Evolutionary conservation across 257 asterid species (phyloP).

Genomic region (Orobanche coerulescens): DNA sequence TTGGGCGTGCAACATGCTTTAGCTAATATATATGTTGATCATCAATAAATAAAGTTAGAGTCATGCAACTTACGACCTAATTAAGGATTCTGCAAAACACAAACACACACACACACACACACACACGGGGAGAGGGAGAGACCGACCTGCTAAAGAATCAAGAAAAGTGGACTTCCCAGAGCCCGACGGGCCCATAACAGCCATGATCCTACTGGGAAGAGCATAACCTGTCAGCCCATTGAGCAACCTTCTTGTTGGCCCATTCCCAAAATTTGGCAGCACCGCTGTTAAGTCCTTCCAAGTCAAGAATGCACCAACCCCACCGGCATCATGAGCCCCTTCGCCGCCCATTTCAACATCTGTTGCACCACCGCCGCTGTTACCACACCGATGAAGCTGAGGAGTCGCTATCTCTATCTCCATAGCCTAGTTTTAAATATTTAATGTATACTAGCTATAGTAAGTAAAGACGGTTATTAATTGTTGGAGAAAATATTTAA

Average conservation of each 20-base stretch:
- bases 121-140: slow-evolving; percentile 21
- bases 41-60: too few species aligned
- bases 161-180: slow-evolving; percentile 85
- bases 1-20: too few species aligned
- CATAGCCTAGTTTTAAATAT: slow-evolving; percentile 16
- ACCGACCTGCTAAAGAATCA: slow-evolving; percentile 67
- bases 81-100: too few species aligned
- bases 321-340: slow-evolving; percentile 21
- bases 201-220: slow-evolving; percentile 73
- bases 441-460: too few species aligned
- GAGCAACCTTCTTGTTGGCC: slow-evolving; percentile 59
- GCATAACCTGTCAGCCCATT: slow-evolving; percentile 68
- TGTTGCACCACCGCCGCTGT: slow-evolving; percentile 1
- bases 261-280: slow-evolving; percentile 60
- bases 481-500: too few species aligned
- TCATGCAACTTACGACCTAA: too few species aligned
- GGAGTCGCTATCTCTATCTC: slow-evolving; percentile 37
- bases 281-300: slow-evolving; percentile 74
- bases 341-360: slow-evolving; percentile 28
- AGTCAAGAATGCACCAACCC: slow-evolving; percentile 40
- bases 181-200: slow-evolving; percentile 95
- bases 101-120: too few species aligned
- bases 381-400: not conserved
- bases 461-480: too few species aligned
- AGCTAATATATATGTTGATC: too few species aligned